Conservation (phyloP, 768 basidiomycete species). For the Strobilomyces echinocephalus region DNA sequence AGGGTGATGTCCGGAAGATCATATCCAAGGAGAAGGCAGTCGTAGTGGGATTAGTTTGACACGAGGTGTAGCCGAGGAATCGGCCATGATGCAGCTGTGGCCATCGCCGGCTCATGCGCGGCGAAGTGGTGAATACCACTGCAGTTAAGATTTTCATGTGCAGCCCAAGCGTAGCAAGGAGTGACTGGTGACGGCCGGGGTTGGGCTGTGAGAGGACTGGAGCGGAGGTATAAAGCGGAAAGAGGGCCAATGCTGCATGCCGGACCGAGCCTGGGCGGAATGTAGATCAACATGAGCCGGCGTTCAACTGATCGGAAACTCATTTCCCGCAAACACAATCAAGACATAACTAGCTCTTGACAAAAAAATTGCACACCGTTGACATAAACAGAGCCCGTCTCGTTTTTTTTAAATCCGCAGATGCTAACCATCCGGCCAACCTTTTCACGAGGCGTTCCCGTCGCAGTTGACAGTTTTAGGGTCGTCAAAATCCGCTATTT, state of each 20-base stretch:
- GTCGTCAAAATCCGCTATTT: constrained; percentile 15
- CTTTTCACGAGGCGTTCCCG: constrained; percentile 19
- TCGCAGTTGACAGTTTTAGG: constrained; percentile 32
- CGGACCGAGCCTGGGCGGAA: background rate
- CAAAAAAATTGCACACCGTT: constrained; percentile 10
- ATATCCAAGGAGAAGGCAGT: constrained; percentile 23
- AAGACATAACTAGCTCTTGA: constrained; percentile 6
- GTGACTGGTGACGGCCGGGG: constrained; percentile 1
- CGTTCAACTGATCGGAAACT: constrained; percentile 7
- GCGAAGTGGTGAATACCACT: constrained; percentile 1
- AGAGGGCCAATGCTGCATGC: background rate
- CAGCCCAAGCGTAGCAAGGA: background rate
- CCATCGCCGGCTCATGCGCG: constrained; percentile 5
- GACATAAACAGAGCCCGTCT: constrained; percentile 25
- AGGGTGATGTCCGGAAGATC: constrained; percentile 27
- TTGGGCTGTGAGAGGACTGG: background rate
- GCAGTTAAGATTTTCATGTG: constrained; percentile 15
- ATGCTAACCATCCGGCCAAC: constrained; percentile 4
- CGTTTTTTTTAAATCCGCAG: constrained; percentile 8
- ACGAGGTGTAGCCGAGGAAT: constrained; percentile 33
- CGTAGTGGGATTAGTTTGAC: constrained; percentile 27
- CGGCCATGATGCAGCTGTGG: constrained; percentile 11
- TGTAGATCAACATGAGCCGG: constrained; percentile 17
- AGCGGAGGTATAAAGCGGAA: constrained; percentile 1
- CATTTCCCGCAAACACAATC: background rate